Evolutionary conservation across 352 stramenopile species (phyloP).

Genomic region (Peronospora destructor): DNA sequence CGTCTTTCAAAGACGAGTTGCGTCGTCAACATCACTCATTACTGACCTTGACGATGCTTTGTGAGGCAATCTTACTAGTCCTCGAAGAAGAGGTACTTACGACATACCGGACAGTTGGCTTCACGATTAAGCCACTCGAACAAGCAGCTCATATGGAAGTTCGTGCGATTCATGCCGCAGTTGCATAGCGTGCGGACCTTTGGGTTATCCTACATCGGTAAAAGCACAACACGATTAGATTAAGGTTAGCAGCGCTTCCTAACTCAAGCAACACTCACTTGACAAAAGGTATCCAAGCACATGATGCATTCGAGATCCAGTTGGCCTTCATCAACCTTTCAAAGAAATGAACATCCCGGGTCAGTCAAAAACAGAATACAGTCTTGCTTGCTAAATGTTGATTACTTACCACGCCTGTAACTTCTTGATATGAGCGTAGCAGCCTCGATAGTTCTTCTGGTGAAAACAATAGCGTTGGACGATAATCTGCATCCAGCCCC

Average conservation of each 20-base stretch:
- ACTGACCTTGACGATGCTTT: background rate
- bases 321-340: conserved; percentile 49
- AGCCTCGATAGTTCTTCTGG: conserved; percentile 30
- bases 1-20: conserved; percentile 6
- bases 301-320: conserved; percentile 84
- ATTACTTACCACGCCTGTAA: conserved; percentile 42
- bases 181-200: conserved; percentile 82
- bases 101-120: conserved; percentile 79
- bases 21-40: conserved; percentile 3
- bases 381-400: background rate
- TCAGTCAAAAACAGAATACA: background rate
- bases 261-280: conserved; percentile 14
- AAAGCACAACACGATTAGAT: conserved; percentile 2
- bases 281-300: conserved; percentile 69
- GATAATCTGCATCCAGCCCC: conserved; percentile 26
- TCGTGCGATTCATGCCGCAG: conserved; percentile 86
- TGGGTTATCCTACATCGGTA: conserved; percentile 42
- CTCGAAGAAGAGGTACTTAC: conserved; percentile 84
- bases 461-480: conserved; percentile 20
- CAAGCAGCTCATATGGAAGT: conserved; percentile 86
- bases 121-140: conserved; percentile 84
- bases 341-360: background rate
- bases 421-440: conserved; percentile 62
- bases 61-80: conserved; percentile 37
- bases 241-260: background rate